phyloP scores from a whole-genome alignment of 2,329 filamentous ascomycete genomes.

The Curvularia lunata region DNA sequence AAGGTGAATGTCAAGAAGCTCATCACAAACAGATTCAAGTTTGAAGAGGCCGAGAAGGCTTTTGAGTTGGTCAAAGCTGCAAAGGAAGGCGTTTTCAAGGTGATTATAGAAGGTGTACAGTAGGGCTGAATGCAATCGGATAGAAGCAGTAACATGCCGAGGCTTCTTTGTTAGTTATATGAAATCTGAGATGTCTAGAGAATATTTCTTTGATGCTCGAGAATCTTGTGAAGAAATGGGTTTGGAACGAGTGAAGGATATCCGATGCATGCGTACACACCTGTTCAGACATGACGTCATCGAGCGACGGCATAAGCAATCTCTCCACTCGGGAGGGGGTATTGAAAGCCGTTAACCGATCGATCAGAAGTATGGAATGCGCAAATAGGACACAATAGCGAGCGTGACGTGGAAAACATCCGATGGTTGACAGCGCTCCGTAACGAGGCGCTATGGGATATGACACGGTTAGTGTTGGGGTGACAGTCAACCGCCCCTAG shows the following conservation, averaged over 20 bases:
- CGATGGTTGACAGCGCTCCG: constrained; percentile 2
- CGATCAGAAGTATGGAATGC: not conserved
- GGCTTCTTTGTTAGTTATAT: not conserved
- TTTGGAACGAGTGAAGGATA: not conserved
- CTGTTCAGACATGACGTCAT: not conserved
- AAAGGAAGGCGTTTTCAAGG: constrained; percentile 52
- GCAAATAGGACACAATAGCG: not conserved
- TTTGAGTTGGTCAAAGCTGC: constrained; percentile 54
- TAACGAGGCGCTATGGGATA: not conserved
- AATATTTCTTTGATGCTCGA: not conserved
- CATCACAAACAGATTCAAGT: constrained; percentile 52
- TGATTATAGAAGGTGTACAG: constrained; percentile 56
- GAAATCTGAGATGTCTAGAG: not conserved
- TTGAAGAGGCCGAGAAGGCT: constrained; percentile 57
- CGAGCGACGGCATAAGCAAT: not conserved
- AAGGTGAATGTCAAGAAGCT: constrained; percentile 53
- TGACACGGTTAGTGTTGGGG: constrained; percentile 10
- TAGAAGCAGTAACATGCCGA: not conserved
- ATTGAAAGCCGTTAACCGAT: not conserved
- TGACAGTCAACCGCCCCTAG: constrained; percentile 11
- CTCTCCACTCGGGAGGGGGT: not conserved
- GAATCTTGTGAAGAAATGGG: too few relatives aligned
- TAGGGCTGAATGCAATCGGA: constrained; percentile 38
- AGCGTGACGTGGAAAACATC: not conserved
- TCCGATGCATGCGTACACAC: not conserved